phyloP scores from a whole-genome alignment of 345 rosid species.

The Citrus cavaleriei region DNA sequence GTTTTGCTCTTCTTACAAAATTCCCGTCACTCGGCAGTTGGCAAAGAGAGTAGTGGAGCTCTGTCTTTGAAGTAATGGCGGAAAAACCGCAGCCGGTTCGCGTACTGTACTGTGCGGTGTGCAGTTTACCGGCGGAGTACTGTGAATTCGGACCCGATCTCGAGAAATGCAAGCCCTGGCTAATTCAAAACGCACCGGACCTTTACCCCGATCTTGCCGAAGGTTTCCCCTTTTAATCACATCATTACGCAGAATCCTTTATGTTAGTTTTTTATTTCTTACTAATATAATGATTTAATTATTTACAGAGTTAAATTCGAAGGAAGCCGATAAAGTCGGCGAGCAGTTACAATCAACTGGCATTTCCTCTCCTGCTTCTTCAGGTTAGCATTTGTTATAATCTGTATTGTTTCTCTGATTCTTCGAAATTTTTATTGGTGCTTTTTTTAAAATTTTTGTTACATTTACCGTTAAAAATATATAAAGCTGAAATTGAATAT shows the following conservation, averaged over 20 bases:
- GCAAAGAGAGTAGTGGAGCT: background rate
- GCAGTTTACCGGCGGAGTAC: slow-evolving; percentile 48
- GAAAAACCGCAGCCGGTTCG: slow-evolving; percentile 39
- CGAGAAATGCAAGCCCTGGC: slow-evolving; percentile 49
- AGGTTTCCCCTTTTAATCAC: slow-evolving; percentile 18
- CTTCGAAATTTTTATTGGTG: background rate
- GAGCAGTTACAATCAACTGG: slow-evolving; percentile 30
- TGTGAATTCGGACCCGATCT: slow-evolving; percentile 52
- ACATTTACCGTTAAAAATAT: background rate
- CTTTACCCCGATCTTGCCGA: slow-evolving; percentile 45
- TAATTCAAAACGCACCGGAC: slow-evolving; percentile 43
- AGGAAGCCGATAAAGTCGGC: slow-evolving; percentile 28
- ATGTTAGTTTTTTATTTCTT: background rate
- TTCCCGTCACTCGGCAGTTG: background rate
- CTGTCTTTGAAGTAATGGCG: slow-evolving; percentile 12
- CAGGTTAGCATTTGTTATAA: slow-evolving; percentile 3
- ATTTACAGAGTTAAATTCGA: slow-evolving; percentile 18
- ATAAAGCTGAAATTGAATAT: background rate
- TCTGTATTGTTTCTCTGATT: background rate
- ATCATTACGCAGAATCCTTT: background rate
- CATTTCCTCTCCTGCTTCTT: slow-evolving; percentile 22
- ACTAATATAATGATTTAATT: background rate
- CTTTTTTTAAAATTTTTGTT: background rate
- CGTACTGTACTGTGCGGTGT: slow-evolving; percentile 30
- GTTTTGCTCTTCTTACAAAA: background rate